These are phyloP conservation scores for Leccinum olivaceopallidum DNA, from an alignment of 768 basidiomycete species.

Conservation along the genomic window DNA sequence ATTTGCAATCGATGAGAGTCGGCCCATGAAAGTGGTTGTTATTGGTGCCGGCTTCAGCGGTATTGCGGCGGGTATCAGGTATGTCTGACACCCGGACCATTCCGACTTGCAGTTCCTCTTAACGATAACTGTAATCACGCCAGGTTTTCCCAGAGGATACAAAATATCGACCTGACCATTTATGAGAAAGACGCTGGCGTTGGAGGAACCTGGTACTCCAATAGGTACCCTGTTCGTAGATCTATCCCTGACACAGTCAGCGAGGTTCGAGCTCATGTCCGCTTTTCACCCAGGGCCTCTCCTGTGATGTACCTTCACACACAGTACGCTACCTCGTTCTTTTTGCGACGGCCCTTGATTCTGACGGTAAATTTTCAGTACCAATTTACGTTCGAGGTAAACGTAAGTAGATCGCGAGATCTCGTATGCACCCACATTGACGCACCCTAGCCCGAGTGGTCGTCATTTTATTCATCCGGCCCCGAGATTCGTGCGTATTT, in stretches of 20 bases:
- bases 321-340: conserved; percentile 36
- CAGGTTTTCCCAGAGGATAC: not conserved
- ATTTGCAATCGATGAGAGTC: not conserved
- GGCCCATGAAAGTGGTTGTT: not conserved
- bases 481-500: conserved; percentile 59
- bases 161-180: conserved; percentile 53
- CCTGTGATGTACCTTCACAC: conserved; percentile 63
- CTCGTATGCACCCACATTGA: not conserved
- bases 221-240: conserved; percentile 49
- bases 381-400: conserved; percentile 57
- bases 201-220: conserved; percentile 63
- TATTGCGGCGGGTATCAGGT: not conserved
- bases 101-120: not conserved
- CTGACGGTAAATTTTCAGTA: conserved; percentile 38
- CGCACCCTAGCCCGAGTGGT: conserved; percentile 38
- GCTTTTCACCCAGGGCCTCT: conserved; percentile 42
- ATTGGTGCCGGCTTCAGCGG: not conserved
- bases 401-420: conserved; percentile 32
- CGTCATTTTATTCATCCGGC: conserved; percentile 59
- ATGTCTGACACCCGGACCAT: not conserved
- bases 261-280: not conserved
- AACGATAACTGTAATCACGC: not conserved
- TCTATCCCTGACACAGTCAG: not conserved
- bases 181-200: conserved; percentile 61
- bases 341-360: not conserved